A percentile compares a stretch with the other conserved stretches of the same genome.
Conservation (phyloP, 225 moss, liverwort and hornwort species). For the Straminergon stramineum region DNA sequence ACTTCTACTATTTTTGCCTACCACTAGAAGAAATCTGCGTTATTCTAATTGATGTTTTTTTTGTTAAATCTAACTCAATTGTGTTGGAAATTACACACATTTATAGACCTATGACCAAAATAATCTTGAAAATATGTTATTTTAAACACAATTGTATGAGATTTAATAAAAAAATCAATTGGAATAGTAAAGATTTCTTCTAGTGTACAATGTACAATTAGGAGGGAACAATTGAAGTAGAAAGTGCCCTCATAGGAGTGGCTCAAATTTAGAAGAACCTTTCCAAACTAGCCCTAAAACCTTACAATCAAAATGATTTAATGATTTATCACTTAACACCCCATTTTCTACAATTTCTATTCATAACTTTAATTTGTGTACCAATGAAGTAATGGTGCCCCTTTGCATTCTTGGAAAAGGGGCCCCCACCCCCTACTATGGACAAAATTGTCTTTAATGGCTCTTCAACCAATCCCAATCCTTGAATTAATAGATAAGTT, state of each 20-base stretch:
- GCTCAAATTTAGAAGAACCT: background rate
- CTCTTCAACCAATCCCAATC: background rate
- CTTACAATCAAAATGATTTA: background rate
- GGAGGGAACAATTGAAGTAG: fast-evolving
- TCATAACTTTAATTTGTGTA: background rate
- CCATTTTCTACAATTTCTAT: background rate
- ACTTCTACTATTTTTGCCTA: background rate
- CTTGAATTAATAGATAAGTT: background rate
- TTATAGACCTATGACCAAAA: too few relatives aligned
- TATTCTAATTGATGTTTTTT: too few relatives aligned
- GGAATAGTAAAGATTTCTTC: too few relatives aligned
- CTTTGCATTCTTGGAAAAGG: too few relatives aligned
- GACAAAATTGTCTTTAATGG: background rate
- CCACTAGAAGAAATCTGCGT: too few relatives aligned
- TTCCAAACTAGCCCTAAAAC: background rate
- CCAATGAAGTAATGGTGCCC: fast-evolving
- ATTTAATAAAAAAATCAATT: too few relatives aligned
- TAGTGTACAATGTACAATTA: background rate
- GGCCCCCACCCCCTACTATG: fast-evolving
- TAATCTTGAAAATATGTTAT: too few relatives aligned
- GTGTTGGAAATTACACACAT: too few relatives aligned
- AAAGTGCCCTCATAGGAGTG: background rate
- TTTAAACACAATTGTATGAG: too few relatives aligned
- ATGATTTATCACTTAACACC: background rate
- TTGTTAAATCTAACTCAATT: too few relatives aligned